Conservation (phyloP, 2,329 filamentous ascomycete genomes). For the Sporothrix globosa region DNA sequence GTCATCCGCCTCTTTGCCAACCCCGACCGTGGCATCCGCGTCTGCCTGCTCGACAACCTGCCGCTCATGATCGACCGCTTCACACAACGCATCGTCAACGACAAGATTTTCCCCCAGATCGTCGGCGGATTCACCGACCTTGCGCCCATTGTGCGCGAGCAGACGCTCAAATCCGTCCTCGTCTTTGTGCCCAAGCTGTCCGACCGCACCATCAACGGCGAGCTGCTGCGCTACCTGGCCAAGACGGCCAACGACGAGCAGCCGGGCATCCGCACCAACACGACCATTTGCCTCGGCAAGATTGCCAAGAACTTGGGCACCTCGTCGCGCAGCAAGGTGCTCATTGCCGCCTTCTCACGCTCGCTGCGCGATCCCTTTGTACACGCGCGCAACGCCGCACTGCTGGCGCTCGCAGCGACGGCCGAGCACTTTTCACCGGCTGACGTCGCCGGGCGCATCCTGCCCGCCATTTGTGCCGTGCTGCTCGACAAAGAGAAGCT, state of each 20-base stretch:
- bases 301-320: conserved; percentile 86
- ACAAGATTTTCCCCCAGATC: conserved; percentile 95
- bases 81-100: conserved; percentile 85
- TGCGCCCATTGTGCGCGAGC: conserved; percentile 88
- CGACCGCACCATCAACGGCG: conserved; percentile 90
- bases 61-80: conserved; percentile 90
- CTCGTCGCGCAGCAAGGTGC: conserved; percentile 80
- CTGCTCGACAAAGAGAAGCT: conserved; percentile 95
- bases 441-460: conserved; percentile 79
- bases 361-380: conserved; percentile 92
- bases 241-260: conserved; percentile 98
- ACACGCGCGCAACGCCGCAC: conserved; percentile 85
- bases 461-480: conserved; percentile 81
- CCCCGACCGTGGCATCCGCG: conserved; percentile 87
- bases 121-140: conserved; percentile 94
- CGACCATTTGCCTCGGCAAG: conserved; percentile 94
- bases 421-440: conserved; percentile 85
- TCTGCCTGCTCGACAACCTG: conserved; percentile 86
- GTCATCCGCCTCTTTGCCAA: conserved; percentile 86
- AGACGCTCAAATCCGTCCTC: conserved; percentile 92
- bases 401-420: conserved; percentile 85
- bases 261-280: conserved; percentile 95
- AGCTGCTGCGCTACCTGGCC: conserved; percentile 84
- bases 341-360: conserved; percentile 88
- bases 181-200: conserved; percentile 86